Evolutionary conservation across 352 stramenopile genomes (phyloP).

Genomic region (Peronosclerospora sorghi): DNA sequence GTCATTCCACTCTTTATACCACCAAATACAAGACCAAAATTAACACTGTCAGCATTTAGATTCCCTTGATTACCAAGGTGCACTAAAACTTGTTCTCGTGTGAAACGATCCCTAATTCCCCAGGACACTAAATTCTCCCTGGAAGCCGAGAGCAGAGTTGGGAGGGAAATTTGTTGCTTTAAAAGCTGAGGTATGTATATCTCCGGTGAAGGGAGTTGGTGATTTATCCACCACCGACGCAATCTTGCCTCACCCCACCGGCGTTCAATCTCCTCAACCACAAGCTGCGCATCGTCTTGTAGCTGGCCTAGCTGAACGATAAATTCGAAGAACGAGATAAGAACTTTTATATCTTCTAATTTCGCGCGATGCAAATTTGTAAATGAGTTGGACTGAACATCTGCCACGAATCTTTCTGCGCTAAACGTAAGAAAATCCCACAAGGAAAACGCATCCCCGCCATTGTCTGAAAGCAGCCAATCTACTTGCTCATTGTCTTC

Average conservation of each 20-base stretch:
- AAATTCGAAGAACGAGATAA: slow-evolving; percentile 48
- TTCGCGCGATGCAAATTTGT: slow-evolving; percentile 14
- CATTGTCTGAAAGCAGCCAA: slow-evolving; percentile 21
- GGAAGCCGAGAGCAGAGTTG: slow-evolving; percentile 35
- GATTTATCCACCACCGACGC: slow-evolving; percentile 41
- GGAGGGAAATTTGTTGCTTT: slow-evolving; percentile 32
- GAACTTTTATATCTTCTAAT: slow-evolving; percentile 28
- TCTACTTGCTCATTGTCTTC: slow-evolving; percentile 25
- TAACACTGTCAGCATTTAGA: background rate
- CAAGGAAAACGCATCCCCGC: slow-evolving; percentile 10
- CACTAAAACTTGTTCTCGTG: slow-evolving; percentile 39
- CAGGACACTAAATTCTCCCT: slow-evolving; percentile 63
- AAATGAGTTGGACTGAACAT: slow-evolving; percentile 28
- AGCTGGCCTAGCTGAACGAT: slow-evolving; percentile 34
- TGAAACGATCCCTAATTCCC: slow-evolving; percentile 43
- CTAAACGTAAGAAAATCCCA: slow-evolving; percentile 42
- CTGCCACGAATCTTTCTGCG: slow-evolving; percentile 28
- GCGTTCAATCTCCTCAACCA: slow-evolving; percentile 23
- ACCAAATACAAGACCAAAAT: background rate
- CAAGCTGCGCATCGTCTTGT: slow-evolving; percentile 11
- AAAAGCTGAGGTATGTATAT: slow-evolving; percentile 29
- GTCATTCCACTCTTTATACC: background rate
- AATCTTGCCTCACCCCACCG: slow-evolving; percentile 43
- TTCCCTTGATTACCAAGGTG: slow-evolving; percentile 11
- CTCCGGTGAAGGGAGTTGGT: slow-evolving; percentile 27